Evolutionary conservation across 2,329 filamentous ascomycete species (phyloP), one percentile per base, ranked within the genome.

Genomic region (Neurospora sp.): DNA sequence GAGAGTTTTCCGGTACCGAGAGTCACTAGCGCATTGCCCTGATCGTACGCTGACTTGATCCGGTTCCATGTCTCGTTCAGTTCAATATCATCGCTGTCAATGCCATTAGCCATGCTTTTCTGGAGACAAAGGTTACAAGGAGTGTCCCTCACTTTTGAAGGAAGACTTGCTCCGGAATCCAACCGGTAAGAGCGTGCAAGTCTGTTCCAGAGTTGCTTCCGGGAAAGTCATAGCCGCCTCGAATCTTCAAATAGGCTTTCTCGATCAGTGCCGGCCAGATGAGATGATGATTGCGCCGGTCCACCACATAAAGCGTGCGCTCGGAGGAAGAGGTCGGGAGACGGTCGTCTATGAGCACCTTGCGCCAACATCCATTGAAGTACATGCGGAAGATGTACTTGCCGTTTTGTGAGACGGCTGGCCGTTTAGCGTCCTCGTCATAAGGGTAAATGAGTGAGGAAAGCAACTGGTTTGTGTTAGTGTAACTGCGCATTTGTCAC

Each of bases 151-250:
- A 75, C 87, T 86, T 89, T 76, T 97, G 93, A 1, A 98, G 83
- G 75, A 97, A 97, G 1, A 98, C 83, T 78, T 99, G 96, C 80
- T 99, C 94, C 0, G 96, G 96, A 67, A 99, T 93, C 96, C 96
- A 99, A 38, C 96, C 95, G 0, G 92, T 97, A 69, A 99, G 81
- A 1, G 96, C 91, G 88, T 92, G 97, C 4, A 99, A 82, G 79
- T 99, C 96, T 2, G 95, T 98, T 11, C 93, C 94, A 0, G 95
- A 98, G 78, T 98, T 98, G 77, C 96, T 98, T 8, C 96, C 96
- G 0, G 96, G 95, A 74, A 99, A 99, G 77, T 99, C 94, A 78
- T 99, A 99, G 40, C 96, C 96, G 37, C 96, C 96, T 69, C 95
- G 88, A 11, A 98, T 88, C 82, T 98, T 99, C 1, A 99, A 83